These are phyloP conservation scores for Trichoderma sp. DNA, from an alignment of 2,329 filamentous ascomycete species.

Conservation along the genomic window DNA sequence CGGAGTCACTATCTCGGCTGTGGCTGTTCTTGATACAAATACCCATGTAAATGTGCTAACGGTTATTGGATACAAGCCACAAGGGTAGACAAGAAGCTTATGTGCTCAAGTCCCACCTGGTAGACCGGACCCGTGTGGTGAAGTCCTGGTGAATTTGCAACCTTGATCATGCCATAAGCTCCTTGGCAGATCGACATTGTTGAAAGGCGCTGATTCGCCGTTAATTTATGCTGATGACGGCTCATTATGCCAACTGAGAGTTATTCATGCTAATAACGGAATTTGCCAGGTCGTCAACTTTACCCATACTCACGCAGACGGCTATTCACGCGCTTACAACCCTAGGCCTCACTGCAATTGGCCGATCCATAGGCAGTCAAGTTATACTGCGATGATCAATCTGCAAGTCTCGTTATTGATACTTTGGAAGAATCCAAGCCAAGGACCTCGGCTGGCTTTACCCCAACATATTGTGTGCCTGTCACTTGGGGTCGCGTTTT, in stretches of 20 bases:
- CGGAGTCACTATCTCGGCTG: not conserved
- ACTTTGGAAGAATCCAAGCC: not conserved
- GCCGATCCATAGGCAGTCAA: not conserved
- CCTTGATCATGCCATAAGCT: not conserved
- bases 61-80: not conserved
- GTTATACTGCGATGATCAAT: not conserved
- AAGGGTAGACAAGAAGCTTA: not conserved
- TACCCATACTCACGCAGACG: not conserved
- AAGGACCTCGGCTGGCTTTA: not conserved
- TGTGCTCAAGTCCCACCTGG: not conserved
- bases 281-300: not conserved
- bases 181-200: not conserved
- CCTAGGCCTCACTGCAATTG: not conserved
- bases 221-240: not conserved
- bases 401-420: not conserved
- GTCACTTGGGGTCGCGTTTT: not conserved
- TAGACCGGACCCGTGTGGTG: not conserved
- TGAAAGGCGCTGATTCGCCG: not conserved
- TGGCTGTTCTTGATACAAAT: not conserved
- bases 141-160: not conserved
- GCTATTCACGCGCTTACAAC: not conserved
- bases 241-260: not conserved
- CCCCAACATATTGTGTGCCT: not conserved
- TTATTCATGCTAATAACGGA: conserved; percentile 6
- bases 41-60: not conserved